Evolutionary conservation across 75 land plant genomes (phyloP), one percentile per base, ranked within the genome.

Genomic region (Pinus taeda): DNA sequence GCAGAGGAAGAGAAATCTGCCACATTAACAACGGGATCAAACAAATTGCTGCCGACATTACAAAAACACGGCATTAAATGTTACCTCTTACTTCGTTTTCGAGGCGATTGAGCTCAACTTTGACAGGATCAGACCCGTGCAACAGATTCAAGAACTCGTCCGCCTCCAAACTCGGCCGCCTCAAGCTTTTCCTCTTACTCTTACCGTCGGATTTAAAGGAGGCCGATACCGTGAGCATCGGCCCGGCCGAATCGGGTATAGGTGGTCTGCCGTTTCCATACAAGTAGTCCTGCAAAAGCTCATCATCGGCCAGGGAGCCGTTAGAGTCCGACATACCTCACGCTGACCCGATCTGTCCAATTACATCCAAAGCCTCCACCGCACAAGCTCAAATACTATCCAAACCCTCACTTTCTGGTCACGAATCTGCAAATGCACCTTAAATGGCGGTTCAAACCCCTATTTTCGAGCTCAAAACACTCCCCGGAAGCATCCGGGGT

Each of bases 71-170:
- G 20, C 2, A 37, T 22, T 55, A 73, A 59, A 37, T 24, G 60
- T 75, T 58, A 93, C 98, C 98, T 86, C 93, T 81, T 55, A 95
- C 89, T 89, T 93, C 93, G 59, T 95, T 95, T 74, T 95, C 96
- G 15, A 95, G 90, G 21, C 98, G 85, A 67, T 79, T 91, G 73
- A 95, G 92, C 85, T 95, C 98, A 20, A 95, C 89, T 76, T 76
- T 88, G 58, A 95, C 84, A 66, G 98, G 98, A 95, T 95, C 96
- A 56, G 98, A 95, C 49, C 98, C 98, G 76, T 90, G 96, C 61
- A 95, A 56, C 69, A 93, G 80, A 60, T 81, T 80, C 13, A 89
- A 70, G 72, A 92, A 75, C 15, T 92, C 94, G n/a, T 92, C 94
- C 4, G 82, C 78, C 4, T 92, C 94, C 58, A 84, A n/a, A 63